Percentiles rank a stretch among this genome's conserved stretches.
Evolutionary conservation across 768 basidiomycete genomes (phyloP).

Genomic region (Leucocoprinus sp.): DNA sequence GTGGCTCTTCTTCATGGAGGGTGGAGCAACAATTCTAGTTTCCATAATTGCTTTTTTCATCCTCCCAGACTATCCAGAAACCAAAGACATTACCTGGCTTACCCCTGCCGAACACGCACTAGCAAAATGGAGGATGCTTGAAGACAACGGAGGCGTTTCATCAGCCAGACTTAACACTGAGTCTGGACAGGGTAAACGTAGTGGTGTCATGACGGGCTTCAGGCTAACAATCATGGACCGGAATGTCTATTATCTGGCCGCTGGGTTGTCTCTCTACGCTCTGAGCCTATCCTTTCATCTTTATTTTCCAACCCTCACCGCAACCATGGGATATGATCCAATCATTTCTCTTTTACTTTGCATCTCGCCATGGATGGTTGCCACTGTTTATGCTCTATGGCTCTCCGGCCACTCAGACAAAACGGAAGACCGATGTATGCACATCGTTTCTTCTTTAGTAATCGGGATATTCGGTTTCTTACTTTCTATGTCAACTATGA

Average conservation of each 20-base stretch:
- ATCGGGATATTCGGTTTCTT: conserved; percentile 63
- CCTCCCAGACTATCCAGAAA: conserved; percentile 68
- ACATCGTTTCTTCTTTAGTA: conserved; percentile 44
- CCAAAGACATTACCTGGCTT: conserved; percentile 40
- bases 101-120: conserved; percentile 47
- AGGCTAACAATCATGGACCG: conserved; percentile 54
- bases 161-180: not conserved
- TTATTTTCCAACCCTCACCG: conserved; percentile 65
- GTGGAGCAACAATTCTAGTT: conserved; percentile 42
- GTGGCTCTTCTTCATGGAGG: conserved; percentile 71
- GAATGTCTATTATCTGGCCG: conserved; percentile 61
- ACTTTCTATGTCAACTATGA: conserved; percentile 58
- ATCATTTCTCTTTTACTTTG: conserved; percentile 56
- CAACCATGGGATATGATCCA: conserved; percentile 58
- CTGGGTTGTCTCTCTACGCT: conserved; percentile 31
- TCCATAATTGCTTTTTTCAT: conserved; percentile 50
- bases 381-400: conserved; percentile 47
- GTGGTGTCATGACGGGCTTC: conserved; percentile 31
- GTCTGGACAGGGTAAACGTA: conserved; percentile 15
- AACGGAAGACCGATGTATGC: conserved; percentile 61
- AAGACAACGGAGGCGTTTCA: conserved; percentile 31
- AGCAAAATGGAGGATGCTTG: conserved; percentile 52
- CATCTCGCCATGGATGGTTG: conserved; percentile 55
- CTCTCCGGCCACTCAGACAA: conserved; percentile 66
- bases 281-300: conserved; percentile 62